phyloP scores from a whole-genome alignment of 2,329 filamentous ascomycete species.

The Aspergillus phoenicis region DNA sequence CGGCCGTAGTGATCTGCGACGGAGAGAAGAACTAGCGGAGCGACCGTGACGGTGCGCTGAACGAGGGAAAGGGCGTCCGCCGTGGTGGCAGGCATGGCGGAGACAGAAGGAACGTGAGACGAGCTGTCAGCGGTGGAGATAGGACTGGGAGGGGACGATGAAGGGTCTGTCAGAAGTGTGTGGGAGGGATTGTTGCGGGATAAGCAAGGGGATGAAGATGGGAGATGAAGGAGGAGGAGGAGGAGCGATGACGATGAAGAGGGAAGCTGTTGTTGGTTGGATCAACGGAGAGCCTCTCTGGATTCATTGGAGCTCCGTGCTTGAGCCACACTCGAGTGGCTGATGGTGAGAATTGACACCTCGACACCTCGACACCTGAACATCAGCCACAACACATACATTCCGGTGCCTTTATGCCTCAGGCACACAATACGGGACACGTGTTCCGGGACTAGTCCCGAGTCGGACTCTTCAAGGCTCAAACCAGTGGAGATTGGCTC shows the following conservation, averaged over 20 bases:
- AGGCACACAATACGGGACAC: background rate
- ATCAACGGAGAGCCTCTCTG: slow-evolving; percentile 15
- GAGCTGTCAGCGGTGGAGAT: background rate
- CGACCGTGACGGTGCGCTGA: slow-evolving; percentile 92
- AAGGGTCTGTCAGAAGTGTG: background rate
- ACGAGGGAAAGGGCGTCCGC: slow-evolving; percentile 95
- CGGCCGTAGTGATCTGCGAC: slow-evolving; percentile 98
- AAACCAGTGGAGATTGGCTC: background rate
- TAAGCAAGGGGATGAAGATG: background rate
- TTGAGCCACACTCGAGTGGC: slow-evolving; percentile 17
- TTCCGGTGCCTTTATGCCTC: background rate
- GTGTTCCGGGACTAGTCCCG: slow-evolving; percentile 1
- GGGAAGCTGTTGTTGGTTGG: slow-evolving; percentile 17
- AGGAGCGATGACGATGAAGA: background rate
- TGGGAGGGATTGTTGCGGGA: background rate
- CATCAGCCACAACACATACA: background rate
- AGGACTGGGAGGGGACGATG: background rate
- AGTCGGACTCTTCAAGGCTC: background rate
- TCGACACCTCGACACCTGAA: background rate
- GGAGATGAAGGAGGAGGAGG: background rate
- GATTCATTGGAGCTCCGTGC: slow-evolving; percentile 19
- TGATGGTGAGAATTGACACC: background rate
- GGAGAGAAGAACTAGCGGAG: slow-evolving; percentile 94
- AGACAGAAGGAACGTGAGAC: slow-evolving; percentile 11
- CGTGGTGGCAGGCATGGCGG: slow-evolving; percentile 89